These are phyloP conservation scores for Monilinia aucupariae DNA, from an alignment of 2,329 filamentous ascomycete genomes.

Conservation along the genomic window DNA sequence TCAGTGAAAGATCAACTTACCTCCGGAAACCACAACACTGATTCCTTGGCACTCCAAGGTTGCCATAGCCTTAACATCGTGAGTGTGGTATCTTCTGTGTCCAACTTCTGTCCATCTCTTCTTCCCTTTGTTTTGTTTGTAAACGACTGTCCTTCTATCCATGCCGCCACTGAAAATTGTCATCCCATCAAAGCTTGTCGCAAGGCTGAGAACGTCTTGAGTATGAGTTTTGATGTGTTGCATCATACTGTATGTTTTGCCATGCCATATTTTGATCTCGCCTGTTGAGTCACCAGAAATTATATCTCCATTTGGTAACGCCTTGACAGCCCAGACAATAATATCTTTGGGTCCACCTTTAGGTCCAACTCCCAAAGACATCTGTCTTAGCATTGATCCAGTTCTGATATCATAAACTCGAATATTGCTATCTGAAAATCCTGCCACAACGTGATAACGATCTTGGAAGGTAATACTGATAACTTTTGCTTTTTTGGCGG, in stretches of 20 bases:
- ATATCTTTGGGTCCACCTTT: constrained; percentile 74
- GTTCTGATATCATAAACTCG: constrained; percentile 81
- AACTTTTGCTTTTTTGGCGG: constrained; percentile 80
- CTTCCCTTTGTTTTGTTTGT: constrained; percentile 60
- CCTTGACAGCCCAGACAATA: constrained; percentile 90
- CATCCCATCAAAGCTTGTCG: constrained; percentile 71
- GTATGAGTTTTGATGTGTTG: constrained; percentile 84
- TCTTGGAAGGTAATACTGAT: constrained; percentile 89
- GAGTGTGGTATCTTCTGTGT: constrained; percentile 80
- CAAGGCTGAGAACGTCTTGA: constrained; percentile 86
- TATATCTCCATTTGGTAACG: constrained; percentile 79
- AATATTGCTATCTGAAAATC: constrained; percentile 95
- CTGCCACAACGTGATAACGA: constrained; percentile 74
- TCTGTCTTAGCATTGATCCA: constrained; percentile 68
- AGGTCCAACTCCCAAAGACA: constrained; percentile 78
- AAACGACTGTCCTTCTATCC: constrained; percentile 80
- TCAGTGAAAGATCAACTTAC: constrained; percentile 43
- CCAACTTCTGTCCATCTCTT: constrained; percentile 79
- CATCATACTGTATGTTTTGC: constrained; percentile 80
- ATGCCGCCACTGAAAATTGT: constrained; percentile 86
- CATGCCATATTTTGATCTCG: constrained; percentile 89
- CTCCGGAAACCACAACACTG: constrained; percentile 87
- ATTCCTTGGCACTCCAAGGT: constrained; percentile 78
- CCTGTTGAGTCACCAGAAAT: constrained; percentile 93
- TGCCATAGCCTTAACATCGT: constrained; percentile 93